A percentile compares a stretch with the other conserved stretches of the same genome.
These are phyloP conservation scores for Castanospermum australe DNA, from an alignment of 306 rosid genomes.

Conservation along the genomic window DNA sequence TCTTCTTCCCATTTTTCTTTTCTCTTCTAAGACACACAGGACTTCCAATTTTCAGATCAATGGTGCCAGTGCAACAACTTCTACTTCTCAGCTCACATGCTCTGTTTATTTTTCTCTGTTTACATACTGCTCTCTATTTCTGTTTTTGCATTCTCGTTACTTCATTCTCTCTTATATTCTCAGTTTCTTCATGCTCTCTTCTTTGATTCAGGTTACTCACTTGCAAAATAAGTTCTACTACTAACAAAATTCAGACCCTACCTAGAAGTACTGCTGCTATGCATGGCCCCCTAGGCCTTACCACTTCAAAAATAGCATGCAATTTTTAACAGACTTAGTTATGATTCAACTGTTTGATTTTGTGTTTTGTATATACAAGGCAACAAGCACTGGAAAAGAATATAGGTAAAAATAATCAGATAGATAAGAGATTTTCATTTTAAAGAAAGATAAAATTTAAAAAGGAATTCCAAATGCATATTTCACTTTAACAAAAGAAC, in stretches of 20 bases:
- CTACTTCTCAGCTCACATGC: not conserved
- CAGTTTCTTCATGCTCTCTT: not conserved
- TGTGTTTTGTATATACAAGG: not conserved
- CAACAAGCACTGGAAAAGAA: not conserved
- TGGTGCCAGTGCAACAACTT: not conserved
- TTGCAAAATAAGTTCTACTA: not conserved
- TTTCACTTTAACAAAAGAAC: not conserved
- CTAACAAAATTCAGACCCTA: not conserved
- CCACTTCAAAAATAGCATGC: not conserved
- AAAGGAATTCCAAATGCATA: not conserved
- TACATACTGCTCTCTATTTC: not conserved
- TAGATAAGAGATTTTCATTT: not conserved
- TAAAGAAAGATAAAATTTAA: not conserved
- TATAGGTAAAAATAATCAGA: too few relatives aligned
- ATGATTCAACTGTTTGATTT: not conserved
- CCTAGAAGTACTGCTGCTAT: not conserved
- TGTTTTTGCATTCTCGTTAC: not conserved
- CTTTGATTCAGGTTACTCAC: not conserved
- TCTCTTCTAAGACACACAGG: not conserved
- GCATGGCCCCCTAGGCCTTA: not conserved
- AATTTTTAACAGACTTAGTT: not conserved
- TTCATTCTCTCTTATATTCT: not conserved
- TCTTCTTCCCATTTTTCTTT: not conserved
- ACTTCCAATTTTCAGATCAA: not conserved
- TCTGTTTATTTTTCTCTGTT: not conserved